phyloP scores from a whole-genome alignment of 331 rosid species.

The Telfairia occidentalis region DNA sequence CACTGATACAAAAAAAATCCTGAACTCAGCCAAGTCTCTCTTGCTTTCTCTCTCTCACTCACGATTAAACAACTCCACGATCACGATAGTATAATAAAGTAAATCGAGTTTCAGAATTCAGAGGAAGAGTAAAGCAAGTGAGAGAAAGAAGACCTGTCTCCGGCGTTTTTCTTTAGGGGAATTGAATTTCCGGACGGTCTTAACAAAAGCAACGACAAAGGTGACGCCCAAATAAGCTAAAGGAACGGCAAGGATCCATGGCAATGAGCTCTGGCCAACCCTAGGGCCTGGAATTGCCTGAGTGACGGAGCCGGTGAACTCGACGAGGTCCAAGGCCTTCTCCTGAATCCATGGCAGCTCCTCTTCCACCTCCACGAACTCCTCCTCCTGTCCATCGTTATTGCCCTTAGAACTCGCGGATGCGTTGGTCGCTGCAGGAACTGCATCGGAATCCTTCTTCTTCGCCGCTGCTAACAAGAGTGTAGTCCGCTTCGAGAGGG shows the following conservation, averaged over 20 bases:
- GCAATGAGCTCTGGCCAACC: slow-evolving; percentile 75
- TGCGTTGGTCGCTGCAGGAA: slow-evolving; percentile 3
- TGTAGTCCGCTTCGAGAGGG: not conserved
- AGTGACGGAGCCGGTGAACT: slow-evolving; percentile 84
- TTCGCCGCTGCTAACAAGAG: slow-evolving; percentile 22
- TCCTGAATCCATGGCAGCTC: slow-evolving; percentile 95
- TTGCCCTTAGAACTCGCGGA: not conserved
- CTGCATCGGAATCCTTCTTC: slow-evolving; percentile 19
- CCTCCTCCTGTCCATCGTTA: slow-evolving; percentile 17
- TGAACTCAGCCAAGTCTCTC: not conserved
- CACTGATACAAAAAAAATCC: not conserved
- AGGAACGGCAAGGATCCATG: slow-evolving; percentile 90
- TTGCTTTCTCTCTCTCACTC: not conserved
- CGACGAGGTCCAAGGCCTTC: slow-evolving; percentile 85
- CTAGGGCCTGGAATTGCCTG: slow-evolving; percentile 89
- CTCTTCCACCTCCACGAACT: slow-evolving; percentile 62
- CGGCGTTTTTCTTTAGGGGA: slow-evolving; percentile 83
- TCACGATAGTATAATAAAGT: not conserved
- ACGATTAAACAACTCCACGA: not conserved
- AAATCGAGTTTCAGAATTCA: not conserved
- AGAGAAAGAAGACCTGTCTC: slow-evolving; percentile 35
- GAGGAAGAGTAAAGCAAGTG: not conserved
- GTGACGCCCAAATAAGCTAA: slow-evolving; percentile 59
- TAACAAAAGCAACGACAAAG: slow-evolving; percentile 62
- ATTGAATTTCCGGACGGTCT: slow-evolving; percentile 50